Evolutionary conservation across 148 eudicot genomes (phyloP).

Genomic region (Vaccinium macrocarpon): DNA sequence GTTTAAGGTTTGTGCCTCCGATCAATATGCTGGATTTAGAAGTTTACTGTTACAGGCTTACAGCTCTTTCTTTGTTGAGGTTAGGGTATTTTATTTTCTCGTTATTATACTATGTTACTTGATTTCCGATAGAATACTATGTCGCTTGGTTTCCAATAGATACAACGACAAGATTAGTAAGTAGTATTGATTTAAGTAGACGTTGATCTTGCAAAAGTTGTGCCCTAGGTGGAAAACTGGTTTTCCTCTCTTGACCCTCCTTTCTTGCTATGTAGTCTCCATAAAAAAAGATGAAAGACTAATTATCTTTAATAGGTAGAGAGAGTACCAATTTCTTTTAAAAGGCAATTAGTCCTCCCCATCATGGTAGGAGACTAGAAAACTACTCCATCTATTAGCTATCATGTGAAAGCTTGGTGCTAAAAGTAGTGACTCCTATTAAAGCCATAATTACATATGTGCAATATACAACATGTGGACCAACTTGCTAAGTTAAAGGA

Average conservation of each 20-base stretch:
- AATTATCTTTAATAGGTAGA: neutral
- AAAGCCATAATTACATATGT: neutral
- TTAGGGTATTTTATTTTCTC: neutral
- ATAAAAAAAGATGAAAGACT: neutral
- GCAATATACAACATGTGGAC: neutral
- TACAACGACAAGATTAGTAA: neutral
- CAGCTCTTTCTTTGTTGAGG: neutral
- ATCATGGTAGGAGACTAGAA: neutral
- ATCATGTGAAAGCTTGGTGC: neutral
- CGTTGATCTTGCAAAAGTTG: neutral
- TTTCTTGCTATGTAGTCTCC: neutral
- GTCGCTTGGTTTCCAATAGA: neutral
- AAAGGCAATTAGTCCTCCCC: neutral
- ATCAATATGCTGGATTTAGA: neutral
- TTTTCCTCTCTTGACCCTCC: neutral
- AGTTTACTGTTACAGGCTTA: neutral
- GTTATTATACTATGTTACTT: neutral
- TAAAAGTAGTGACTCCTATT: neutral
- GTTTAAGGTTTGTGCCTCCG: slow-evolving; percentile 57
- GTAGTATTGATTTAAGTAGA: neutral
- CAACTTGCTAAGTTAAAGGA: neutral
- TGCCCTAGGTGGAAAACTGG: neutral
- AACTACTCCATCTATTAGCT: neutral
- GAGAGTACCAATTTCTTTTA: neutral
- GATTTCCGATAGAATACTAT: neutral